Evolutionary conservation across 1,139 yeast species (phyloP), one percentile per base, ranked within the genome.

Genomic region (Candida sp.): DNA sequence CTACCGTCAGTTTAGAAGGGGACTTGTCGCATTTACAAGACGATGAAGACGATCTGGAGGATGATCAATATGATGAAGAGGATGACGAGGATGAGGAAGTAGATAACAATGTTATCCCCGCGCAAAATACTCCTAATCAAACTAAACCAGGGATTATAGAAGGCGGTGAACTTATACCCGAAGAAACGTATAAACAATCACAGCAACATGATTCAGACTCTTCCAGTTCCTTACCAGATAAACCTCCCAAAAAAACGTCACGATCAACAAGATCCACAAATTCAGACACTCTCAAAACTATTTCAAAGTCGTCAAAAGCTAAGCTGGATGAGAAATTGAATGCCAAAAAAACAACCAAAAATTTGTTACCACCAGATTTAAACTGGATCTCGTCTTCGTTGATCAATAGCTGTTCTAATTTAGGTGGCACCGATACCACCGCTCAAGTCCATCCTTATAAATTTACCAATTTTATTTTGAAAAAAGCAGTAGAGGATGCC

Each of bases 381-480:
- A 84, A 84, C 54, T 93, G 99, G 99, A 81, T 93, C 50, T 76
- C 81, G 43, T 75, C 79, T 21, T 75, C 78, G 4, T 64, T 86
- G 36, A 82, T 93, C 19, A 77, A 76, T 43, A 84, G 79, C 47
- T 90, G 96, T 82, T 82, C 91, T 7, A 77, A 82, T 6, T 68
- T 93, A 43, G 98, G 99, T 27, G 95, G 87, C 12, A 78, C 81
- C 27, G 93, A 86, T 49, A 84, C 96, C 9, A 91, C 98, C 1
- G 98, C 97, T 0, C 99, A 93, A 64, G 97, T 93, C 8, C 98
- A 93, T 61, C 99, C 99, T 2, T 89, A 87, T 68, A 85, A 86
- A 60, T 91, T 93, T 63, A 91, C 98, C 25, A 87, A 84, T 45
- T 86, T 79, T 57, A 73, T 93, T 9, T 70, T 93, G 50, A 80